Percentiles rank a stretch among this genome's conserved stretches.
Evolutionary conservation across 106 monocot genomes (phyloP).

Genomic region (Platanthera zijinensis): DNA sequence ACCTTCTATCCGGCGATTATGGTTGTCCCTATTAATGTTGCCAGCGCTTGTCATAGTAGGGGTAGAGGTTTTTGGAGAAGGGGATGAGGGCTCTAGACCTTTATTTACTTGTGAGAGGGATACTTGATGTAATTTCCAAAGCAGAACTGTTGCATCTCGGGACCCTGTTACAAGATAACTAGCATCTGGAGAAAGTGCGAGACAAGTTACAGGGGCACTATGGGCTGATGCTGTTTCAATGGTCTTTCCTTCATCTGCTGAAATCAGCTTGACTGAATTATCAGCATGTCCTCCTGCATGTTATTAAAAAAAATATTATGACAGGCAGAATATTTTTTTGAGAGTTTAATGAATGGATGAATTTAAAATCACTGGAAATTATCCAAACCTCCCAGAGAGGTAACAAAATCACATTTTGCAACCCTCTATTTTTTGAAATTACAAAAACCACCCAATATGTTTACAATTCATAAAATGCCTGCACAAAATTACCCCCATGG

Average conservation of each 20-base stretch:
- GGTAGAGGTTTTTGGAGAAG: slow-evolving; percentile 23
- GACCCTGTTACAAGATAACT: slow-evolving; percentile 85
- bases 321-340: background rate
- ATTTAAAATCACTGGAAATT: background rate
- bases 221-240: slow-evolving; percentile 81
- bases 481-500: no score
- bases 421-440: background rate
- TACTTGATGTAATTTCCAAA: slow-evolving; percentile 67
- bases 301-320: background rate
- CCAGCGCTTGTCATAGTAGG: slow-evolving; percentile 33
- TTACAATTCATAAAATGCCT: no score
- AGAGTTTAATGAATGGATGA: background rate
- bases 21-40: slow-evolving; percentile 11
- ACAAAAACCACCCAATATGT: no score
- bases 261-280: slow-evolving; percentile 79
- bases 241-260: slow-evolving; percentile 75
- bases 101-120: slow-evolving; percentile 22
- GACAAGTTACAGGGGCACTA: slow-evolving; percentile 79
- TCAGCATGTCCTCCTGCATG: slow-evolving; percentile 81
- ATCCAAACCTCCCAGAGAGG: no score
- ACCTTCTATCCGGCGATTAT: slow-evolving; percentile 62
- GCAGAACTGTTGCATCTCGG: slow-evolving; percentile 77
- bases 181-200: slow-evolving; percentile 64
- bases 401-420: no score
- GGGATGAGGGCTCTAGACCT: slow-evolving; percentile 31